Percentiles rank a stretch among this genome's conserved stretches.
Evolutionary conservation across 257 asterid species (phyloP).

Genomic region (Nicotiana attenuata): DNA sequence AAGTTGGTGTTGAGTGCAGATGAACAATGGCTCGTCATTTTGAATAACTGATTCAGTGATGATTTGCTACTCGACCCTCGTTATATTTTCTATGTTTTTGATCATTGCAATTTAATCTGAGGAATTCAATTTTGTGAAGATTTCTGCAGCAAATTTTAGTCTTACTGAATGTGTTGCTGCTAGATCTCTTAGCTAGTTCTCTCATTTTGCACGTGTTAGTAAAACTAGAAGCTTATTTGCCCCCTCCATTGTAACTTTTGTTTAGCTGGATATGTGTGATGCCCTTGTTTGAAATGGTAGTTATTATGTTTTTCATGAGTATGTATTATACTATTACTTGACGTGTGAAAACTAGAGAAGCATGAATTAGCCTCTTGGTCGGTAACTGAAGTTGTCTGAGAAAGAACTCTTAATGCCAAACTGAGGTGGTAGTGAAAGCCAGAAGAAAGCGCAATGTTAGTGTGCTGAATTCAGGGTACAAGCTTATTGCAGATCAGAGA

Average conservation of each 20-base stretch:
- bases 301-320: neutral
- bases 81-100: neutral
- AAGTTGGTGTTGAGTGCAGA: conserved; percentile 78
- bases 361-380: neutral
- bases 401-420: neutral
- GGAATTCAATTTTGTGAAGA: neutral
- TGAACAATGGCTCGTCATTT: conserved; percentile 14
- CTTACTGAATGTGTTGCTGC: neutral
- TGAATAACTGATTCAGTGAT: neutral
- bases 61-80: neutral
- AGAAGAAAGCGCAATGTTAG: neutral
- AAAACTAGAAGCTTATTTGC: neutral
- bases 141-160: neutral
- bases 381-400: neutral
- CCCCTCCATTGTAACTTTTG: neutral
- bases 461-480: neutral
- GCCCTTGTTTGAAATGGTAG: neutral
- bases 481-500: neutral
- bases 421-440: neutral
- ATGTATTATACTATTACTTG: neutral
- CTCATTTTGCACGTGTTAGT: neutral
- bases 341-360: neutral
- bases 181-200: neutral
- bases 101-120: neutral
- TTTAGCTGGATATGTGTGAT: neutral